phyloP scores from a whole-genome alignment of 305 asterid species.

The Solanum chacoense region DNA sequence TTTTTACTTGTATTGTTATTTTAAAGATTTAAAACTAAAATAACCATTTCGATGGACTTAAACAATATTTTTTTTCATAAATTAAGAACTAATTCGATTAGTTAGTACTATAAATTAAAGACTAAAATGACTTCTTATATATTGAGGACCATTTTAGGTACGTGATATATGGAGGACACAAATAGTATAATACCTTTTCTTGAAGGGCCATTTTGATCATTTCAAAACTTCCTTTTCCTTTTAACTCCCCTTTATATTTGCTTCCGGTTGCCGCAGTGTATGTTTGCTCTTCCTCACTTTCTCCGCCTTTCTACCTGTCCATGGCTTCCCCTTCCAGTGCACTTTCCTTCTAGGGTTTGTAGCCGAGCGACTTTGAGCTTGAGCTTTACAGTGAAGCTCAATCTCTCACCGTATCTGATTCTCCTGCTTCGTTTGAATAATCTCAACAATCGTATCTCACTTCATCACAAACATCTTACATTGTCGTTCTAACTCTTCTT shows the following conservation, averaged over 20 bases:
- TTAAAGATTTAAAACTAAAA: not conserved
- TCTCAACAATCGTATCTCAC: not conserved
- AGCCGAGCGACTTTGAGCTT: not conserved
- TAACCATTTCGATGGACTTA: not conserved
- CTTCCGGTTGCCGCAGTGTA: not conserved
- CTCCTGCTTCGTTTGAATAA: not conserved
- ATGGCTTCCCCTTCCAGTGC: not conserved
- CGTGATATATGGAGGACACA: not conserved
- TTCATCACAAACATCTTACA: not conserved
- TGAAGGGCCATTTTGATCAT: not conserved
- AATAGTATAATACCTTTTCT: not conserved
- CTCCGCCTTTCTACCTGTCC: not conserved
- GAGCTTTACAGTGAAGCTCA: not conserved
- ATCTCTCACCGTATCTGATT: not conserved
- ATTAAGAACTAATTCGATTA: not conserved
- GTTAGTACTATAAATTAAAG: not conserved
- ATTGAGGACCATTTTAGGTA: not conserved
- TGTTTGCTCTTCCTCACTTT: not conserved
- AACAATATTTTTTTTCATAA: not conserved
- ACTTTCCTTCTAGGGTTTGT: not conserved
- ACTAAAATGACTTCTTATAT: not conserved
- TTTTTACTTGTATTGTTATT: not conserved
- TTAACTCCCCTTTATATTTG: not conserved
- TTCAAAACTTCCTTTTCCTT: not conserved
- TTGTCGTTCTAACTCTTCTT: not conserved